A percentile compares a stretch with the other conserved stretches of the same genome.
Conservation (phyloP, 768 basidiomycete genomes). For the Wakefieldia striispora region DNA sequence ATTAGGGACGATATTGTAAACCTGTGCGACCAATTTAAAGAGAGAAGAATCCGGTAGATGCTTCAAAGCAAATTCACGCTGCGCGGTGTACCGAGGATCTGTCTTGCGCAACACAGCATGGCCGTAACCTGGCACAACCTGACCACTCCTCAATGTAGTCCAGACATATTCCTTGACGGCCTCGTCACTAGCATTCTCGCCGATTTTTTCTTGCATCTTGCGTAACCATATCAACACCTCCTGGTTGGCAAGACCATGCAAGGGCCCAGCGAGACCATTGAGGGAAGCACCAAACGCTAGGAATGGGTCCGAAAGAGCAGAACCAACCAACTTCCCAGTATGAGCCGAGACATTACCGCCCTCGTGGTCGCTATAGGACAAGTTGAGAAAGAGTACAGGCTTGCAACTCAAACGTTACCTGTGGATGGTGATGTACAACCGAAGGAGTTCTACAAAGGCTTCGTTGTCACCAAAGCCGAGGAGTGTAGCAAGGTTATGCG, state of each 20-base stretch:
- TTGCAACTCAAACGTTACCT: slow-evolving; percentile 41
- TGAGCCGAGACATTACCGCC: slow-evolving; percentile 98
- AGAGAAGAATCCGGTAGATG: slow-evolving; percentile 84
- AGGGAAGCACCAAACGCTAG: slow-evolving; percentile 89
- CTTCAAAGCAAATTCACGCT: slow-evolving; percentile 85
- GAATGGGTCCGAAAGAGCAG: slow-evolving; percentile 97
- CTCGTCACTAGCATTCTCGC: slow-evolving; percentile 81
- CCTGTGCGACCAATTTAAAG: slow-evolving; percentile 92
- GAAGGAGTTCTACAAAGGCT: slow-evolving; percentile 89
- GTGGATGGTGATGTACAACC: slow-evolving; percentile 97
- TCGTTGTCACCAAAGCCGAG: slow-evolving; percentile 89
- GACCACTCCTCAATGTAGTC: slow-evolving; percentile 89
- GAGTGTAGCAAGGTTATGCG: slow-evolving; percentile 82
- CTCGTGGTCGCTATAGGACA: slow-evolving; percentile 76
- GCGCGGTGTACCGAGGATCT: slow-evolving; percentile 89
- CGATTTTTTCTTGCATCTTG: slow-evolving; percentile 90
- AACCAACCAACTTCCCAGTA: slow-evolving; percentile 89
- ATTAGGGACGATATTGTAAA: slow-evolving; percentile 84
- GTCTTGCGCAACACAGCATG: slow-evolving; percentile 87
- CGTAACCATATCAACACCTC: slow-evolving; percentile 93
- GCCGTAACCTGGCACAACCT: slow-evolving; percentile 92
- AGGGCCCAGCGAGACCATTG: slow-evolving; percentile 94
- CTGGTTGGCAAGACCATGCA: slow-evolving; percentile 97
- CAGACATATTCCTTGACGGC: slow-evolving; percentile 93
- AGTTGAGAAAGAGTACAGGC: neutral